Conservation (phyloP, 768 basidiomycete species). For the Tephrocybe sp. region DNA sequence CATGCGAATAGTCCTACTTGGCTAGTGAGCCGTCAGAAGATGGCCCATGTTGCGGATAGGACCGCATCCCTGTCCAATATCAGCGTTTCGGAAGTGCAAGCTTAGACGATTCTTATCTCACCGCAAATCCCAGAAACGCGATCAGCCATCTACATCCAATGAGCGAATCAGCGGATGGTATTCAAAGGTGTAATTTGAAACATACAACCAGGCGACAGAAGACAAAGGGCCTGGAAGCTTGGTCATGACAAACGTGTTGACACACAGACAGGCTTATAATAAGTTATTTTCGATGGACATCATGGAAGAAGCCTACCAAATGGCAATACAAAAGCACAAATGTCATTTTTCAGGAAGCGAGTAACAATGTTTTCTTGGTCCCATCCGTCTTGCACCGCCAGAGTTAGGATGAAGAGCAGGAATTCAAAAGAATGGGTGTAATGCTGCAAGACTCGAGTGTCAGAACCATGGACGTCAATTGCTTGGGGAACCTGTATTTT, state of each 20-base stretch:
- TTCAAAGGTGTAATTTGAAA: background rate
- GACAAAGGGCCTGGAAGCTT: slow-evolving; percentile 17
- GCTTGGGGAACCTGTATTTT: too few species aligned
- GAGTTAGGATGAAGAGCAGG: slow-evolving; percentile 23
- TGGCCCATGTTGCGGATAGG: slow-evolving; percentile 26
- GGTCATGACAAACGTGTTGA: slow-evolving; percentile 19
- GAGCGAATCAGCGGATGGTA: background rate
- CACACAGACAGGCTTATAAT: slow-evolving; percentile 13
- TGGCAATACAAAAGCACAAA: slow-evolving; percentile 25
- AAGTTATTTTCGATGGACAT: background rate
- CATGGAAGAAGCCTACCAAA: slow-evolving; percentile 16
- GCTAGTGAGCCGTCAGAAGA: slow-evolving; percentile 7
- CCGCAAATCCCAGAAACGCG: slow-evolving; percentile 24
- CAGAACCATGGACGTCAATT: too few species aligned
- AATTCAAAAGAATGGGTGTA: slow-evolving; percentile 20
- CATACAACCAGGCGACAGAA: slow-evolving; percentile 21
- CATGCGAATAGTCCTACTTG: background rate
- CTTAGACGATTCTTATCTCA: background rate
- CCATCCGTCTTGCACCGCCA: slow-evolving; percentile 25
- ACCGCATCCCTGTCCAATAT: slow-evolving; percentile 21
- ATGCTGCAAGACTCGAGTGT: too few species aligned
- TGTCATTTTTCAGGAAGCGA: slow-evolving; percentile 25
- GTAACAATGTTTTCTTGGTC: slow-evolving; percentile 21
- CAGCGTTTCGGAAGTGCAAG: background rate
- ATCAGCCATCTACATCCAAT: slow-evolving; percentile 18